Base-by-base conservation (phyloP, 1,284 basidiomycete species). In the Ustilago nuda region DNA sequence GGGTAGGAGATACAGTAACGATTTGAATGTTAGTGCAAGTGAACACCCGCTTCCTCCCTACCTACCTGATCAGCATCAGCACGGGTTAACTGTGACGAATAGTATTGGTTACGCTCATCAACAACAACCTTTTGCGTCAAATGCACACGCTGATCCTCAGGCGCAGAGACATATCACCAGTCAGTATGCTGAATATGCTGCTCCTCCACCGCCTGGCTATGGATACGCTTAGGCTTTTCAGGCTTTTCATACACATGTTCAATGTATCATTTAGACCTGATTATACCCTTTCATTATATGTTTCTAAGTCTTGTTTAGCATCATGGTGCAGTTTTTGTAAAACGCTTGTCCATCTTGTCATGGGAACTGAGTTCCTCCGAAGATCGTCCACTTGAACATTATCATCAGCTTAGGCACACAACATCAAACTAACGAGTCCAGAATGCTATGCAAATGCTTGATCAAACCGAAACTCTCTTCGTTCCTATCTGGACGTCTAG, bases 31-130 rank as follows among this genome's bases (percentile, higher is more conserved):
- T 3, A 27, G 37, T 6, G 72, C 65, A 6, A 39, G 39, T 8
- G 72, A 76, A 12, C 51, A 61, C 27, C 75, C 76, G 5, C 76
- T 76, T 6, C 78, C 78, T 2, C 75, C 78, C n/a, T 80, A 80
- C 33, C n/a, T 56, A 19, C 59, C 59, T 2, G 59, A 62, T 48
- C 58, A 55, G 37, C 36, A 52, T 39, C 15, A 45, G 1, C 12
- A 15, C 5, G 55, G 55, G 17, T 36, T 32, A 17, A 37, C 15
- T 5, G 50, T 48, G 3, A 43, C 27, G n/a, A 27, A 17, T 8
- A 46, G 45, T 6, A 36, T 59, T 4, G 52, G 57, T 4, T 61
- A 67, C 17, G 48, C 43, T 27, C 52, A 64, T 36, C 61, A 61
- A 1, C 63, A 59, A 9, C 66, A 59, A 37, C 45, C 32, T 19